A percentile compares a stretch with the other conserved stretches of the same genome.
Evolutionary conservation across 345 rosid genomes (phyloP).

Genomic region (Salix suchowensis): DNA sequence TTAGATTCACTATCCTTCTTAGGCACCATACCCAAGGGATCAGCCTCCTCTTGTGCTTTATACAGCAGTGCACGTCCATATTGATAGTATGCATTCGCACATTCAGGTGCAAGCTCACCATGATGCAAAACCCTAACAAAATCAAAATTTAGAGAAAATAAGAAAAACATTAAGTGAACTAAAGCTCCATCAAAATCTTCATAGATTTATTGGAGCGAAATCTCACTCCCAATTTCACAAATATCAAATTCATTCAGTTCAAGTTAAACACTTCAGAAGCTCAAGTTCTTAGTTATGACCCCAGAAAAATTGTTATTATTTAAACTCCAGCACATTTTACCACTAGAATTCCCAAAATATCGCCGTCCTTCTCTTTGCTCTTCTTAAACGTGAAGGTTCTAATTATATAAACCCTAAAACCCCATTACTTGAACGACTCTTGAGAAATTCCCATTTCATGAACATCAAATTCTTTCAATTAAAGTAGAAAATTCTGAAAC

Average conservation of each 20-base stretch:
- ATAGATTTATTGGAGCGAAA: background rate
- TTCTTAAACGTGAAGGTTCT: background rate
- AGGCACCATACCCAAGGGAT: slow-evolving; percentile 70
- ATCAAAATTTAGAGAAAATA: background rate
- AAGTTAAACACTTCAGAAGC: background rate
- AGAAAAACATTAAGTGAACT: background rate
- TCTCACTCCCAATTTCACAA: background rate
- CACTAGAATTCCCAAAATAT: background rate
- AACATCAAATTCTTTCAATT: background rate
- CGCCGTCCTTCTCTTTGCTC: background rate
- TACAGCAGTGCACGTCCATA: slow-evolving; percentile 76
- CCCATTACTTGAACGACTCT: background rate
- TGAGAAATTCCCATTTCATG: background rate
- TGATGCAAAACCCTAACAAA: slow-evolving; percentile 51
- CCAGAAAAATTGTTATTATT: background rate
- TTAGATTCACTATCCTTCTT: slow-evolving; percentile 52
- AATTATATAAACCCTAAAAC: background rate
- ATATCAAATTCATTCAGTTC: background rate
- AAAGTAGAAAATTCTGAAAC: background rate
- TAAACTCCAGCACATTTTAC: background rate
- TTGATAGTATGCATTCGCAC: slow-evolving; percentile 62
- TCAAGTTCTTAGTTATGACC: background rate
- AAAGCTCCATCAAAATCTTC: background rate
- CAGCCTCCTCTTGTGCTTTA: slow-evolving; percentile 92
- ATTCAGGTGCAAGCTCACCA: slow-evolving; percentile 75